Conservation (phyloP, 805 yeast species). For the Danielia reshetovae region DNA sequence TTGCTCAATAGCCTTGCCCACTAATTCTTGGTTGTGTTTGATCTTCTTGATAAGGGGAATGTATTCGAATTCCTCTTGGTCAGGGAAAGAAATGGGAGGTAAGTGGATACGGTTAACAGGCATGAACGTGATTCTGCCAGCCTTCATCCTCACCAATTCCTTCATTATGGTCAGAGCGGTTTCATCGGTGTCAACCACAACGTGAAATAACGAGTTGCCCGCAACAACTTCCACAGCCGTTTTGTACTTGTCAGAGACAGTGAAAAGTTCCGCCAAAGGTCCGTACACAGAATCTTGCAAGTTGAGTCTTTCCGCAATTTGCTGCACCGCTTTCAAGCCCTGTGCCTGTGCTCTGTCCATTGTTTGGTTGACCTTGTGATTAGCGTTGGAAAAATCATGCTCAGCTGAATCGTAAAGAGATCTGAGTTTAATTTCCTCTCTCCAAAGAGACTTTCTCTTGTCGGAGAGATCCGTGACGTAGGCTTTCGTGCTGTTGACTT, state of each 20-base stretch:
- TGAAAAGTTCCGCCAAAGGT: constrained; percentile 77
- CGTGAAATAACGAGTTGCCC: constrained; percentile 79
- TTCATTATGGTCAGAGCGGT: constrained; percentile 80
- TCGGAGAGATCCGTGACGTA: constrained; percentile 50
- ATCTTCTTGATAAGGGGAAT: constrained; percentile 79
- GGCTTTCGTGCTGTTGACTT: constrained; percentile 39
- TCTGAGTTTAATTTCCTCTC: constrained; percentile 66
- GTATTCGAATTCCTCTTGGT: constrained; percentile 49
- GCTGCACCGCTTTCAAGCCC: constrained; percentile 67
- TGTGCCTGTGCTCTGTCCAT: constrained; percentile 68
- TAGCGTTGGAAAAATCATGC: constrained; percentile 54
- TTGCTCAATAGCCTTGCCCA: constrained; percentile 67
- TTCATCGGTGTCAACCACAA: constrained; percentile 83
- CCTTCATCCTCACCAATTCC: constrained; percentile 61
- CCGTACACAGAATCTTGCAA: constrained; percentile 66
- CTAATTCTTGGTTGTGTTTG: constrained; percentile 48
- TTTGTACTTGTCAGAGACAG: constrained; percentile 76
- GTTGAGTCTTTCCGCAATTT: constrained; percentile 57
- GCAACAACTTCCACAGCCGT: constrained; percentile 87
- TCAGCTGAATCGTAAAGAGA: constrained; percentile 52
- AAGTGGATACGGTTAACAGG: constrained; percentile 71
- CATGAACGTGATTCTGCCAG: constrained; percentile 88
- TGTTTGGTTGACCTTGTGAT: constrained; percentile 60
- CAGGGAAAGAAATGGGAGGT: constrained; percentile 51
- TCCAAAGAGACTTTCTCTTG: constrained; percentile 69